These are phyloP conservation scores for Endocarpon pusillum DNA, from an alignment of 495 filamentous ascomycete species.

Conservation along the genomic window DNA sequence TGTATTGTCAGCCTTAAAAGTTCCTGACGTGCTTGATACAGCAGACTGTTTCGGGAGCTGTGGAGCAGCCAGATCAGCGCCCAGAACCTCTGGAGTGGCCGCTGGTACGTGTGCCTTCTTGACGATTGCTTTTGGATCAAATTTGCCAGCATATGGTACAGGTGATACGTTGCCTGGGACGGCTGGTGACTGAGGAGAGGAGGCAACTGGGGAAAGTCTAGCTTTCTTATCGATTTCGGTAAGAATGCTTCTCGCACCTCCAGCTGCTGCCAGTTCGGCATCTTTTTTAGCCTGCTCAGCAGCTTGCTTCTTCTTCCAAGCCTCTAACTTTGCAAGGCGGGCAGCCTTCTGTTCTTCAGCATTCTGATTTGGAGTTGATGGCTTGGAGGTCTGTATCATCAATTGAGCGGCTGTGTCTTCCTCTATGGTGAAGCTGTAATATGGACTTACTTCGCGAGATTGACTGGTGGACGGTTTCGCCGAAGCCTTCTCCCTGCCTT, in stretches of 20 bases:
- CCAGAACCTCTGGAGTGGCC: slow-evolving; percentile 30
- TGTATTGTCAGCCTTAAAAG: slow-evolving; percentile 34
- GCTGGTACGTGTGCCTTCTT: slow-evolving; percentile 41
- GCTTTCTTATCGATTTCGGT: slow-evolving; percentile 63
- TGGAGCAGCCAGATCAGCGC: slow-evolving; percentile 45
- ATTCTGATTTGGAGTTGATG: slow-evolving; percentile 36
- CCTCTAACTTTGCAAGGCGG: slow-evolving; percentile 65
- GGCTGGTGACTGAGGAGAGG: slow-evolving; percentile 42
- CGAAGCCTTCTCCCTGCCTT: slow-evolving; percentile 37
- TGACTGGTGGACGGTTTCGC: slow-evolving; percentile 25
- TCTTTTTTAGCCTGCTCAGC: slow-evolving; percentile 65
- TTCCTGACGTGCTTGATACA: slow-evolving; percentile 23
- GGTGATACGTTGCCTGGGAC: slow-evolving; percentile 22
- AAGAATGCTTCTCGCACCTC: slow-evolving; percentile 47
- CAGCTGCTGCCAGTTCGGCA: slow-evolving; percentile 42
- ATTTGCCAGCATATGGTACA: slow-evolving; percentile 57
- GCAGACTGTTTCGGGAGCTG: slow-evolving; percentile 34
- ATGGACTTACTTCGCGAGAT: slow-evolving; percentile 20
- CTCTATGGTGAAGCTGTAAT: background rate
- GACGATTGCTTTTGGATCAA: slow-evolving; percentile 73
- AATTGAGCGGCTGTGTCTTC: slow-evolving; percentile 3
- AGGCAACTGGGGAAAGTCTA: slow-evolving; percentile 31
- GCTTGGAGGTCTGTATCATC: slow-evolving; percentile 21
- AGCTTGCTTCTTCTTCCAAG: slow-evolving; percentile 79
- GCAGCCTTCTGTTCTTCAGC: slow-evolving; percentile 78